phyloP scores from a whole-genome alignment of 352 stramenopile species.

The Phytophthora foliorum region DNA sequence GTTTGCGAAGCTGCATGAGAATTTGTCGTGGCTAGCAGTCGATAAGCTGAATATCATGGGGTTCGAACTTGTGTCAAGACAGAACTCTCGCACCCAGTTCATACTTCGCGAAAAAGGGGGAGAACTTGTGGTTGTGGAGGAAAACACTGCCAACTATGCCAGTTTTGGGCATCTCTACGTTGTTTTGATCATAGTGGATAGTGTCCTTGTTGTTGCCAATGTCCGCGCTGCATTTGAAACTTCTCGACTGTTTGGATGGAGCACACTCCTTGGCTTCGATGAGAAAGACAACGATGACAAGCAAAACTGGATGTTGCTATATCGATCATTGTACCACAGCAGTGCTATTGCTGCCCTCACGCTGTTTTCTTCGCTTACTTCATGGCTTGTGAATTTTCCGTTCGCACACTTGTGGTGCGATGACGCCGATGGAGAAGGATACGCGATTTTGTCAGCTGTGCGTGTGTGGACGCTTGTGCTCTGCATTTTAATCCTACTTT shows the following conservation, averaged over 20 bases:
- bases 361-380: constrained; percentile 52
- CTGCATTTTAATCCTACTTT: constrained; percentile 49
- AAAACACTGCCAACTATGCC: constrained; percentile 54
- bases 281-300: constrained; percentile 6
- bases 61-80: constrained; percentile 57
- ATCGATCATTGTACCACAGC: constrained; percentile 67
- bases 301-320: constrained; percentile 56
- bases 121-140: constrained; percentile 37
- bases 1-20: constrained; percentile 46
- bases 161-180: constrained; percentile 69
- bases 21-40: constrained; percentile 53
- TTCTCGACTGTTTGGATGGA: constrained; percentile 41
- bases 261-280: constrained; percentile 31
- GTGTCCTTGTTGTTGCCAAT: constrained; percentile 44
- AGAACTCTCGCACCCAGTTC: constrained; percentile 55
- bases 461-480: constrained; percentile 66
- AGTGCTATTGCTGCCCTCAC: constrained; percentile 48
- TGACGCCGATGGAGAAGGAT: constrained; percentile 23
- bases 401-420: constrained; percentile 61
- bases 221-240: constrained; percentile 47
- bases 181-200: constrained; percentile 48
- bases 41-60: constrained; percentile 64
- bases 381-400: constrained; percentile 59
- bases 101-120: constrained; percentile 25
- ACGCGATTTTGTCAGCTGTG: constrained; percentile 47